Evolutionary conservation across 352 stramenopile genomes (phyloP), one percentile per base, ranked within the genome.

Genomic region (Discostella stelligera): DNA sequence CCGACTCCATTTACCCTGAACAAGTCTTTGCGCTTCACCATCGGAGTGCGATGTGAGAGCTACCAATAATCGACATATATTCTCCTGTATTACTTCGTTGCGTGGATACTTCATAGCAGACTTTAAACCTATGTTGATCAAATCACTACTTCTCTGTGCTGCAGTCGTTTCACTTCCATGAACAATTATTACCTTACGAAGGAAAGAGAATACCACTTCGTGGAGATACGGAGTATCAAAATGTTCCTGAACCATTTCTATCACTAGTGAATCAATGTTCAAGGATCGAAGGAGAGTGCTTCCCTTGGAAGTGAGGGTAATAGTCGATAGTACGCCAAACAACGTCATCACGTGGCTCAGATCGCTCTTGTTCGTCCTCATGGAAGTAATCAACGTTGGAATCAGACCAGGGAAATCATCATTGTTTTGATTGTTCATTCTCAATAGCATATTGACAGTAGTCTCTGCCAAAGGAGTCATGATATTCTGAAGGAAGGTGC

Each of bases 401-500:
- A 71, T 14, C n/a, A 71, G n/a, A 39, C 20, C 20, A 39, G 52
- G 23, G 56, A 25, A 18, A 58, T 58, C 18, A 27, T 58, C 18
- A 27, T 27, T 30, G 27, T 21, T 48, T 0, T 21, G 48, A 41
- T 10, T 14, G 27, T 65, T 61, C 32, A 37, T 39, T 39, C 32
- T 21, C 23, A 72, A 16, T n/a, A 72, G 44, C 3, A 10, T 44
- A n/a, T 56, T 56, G 16, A 49, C 18, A n/a, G 61, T 55, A 16
- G 62, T 49, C 6, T 18, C 30, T 14, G 62, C 11, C 16, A 10
- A 60, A 6, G 60, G 21, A 0, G 46, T 46, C 49, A 65, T 65
- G 25, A 72, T 65, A 46, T 64, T 72, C 18, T 72, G 65, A 50
- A 72, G 50, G 46, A 64, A 72, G n/a, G 27, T 39, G 50, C 65